Evolutionary conservation across 352 stramenopile genomes (phyloP).

Genomic region (Phytophthora crassamura): DNA sequence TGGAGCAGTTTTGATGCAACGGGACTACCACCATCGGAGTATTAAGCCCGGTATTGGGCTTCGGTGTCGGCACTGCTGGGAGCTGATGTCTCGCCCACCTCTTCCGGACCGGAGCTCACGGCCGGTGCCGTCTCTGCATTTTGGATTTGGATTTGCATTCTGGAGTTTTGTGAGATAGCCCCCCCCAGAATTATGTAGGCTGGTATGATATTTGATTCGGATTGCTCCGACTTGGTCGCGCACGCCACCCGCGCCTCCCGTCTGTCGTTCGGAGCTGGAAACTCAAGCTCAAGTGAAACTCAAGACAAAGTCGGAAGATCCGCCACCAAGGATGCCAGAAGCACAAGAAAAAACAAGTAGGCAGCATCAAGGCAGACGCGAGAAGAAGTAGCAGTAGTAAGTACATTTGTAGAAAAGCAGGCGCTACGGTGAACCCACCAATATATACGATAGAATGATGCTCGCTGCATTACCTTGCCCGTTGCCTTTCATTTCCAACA

Average conservation of each 20-base stretch:
- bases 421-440: slow-evolving; percentile 30
- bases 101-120: slow-evolving; percentile 16
- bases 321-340: slow-evolving; percentile 14
- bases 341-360: too few species aligned
- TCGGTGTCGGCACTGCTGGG: background rate
- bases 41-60: slow-evolving; percentile 22
- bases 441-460: slow-evolving; percentile 56
- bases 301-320: slow-evolving; percentile 37
- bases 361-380: slow-evolving; percentile 36
- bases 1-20: slow-evolving; percentile 60
- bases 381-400: slow-evolving; percentile 53
- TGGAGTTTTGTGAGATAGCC: slow-evolving; percentile 48
- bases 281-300: slow-evolving; percentile 41
- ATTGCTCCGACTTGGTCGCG: slow-evolving; percentile 40
- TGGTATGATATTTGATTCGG: slow-evolving; percentile 48
- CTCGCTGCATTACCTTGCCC: slow-evolving; percentile 27
- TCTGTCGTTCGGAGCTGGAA: slow-evolving; percentile 23
- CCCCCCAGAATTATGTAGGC: slow-evolving; percentile 34
- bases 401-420: slow-evolving; percentile 60
- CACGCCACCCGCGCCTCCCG: slow-evolving; percentile 24
- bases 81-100: slow-evolving; percentile 14
- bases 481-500: background rate
- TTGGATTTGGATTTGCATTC: slow-evolving; percentile 43
- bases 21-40: slow-evolving; percentile 46
- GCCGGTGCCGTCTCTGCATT: slow-evolving; percentile 41